Conservation (phyloP, 2,329 filamentous ascomycete genomes). For the Aspergillus eucalypticola region DNA sequence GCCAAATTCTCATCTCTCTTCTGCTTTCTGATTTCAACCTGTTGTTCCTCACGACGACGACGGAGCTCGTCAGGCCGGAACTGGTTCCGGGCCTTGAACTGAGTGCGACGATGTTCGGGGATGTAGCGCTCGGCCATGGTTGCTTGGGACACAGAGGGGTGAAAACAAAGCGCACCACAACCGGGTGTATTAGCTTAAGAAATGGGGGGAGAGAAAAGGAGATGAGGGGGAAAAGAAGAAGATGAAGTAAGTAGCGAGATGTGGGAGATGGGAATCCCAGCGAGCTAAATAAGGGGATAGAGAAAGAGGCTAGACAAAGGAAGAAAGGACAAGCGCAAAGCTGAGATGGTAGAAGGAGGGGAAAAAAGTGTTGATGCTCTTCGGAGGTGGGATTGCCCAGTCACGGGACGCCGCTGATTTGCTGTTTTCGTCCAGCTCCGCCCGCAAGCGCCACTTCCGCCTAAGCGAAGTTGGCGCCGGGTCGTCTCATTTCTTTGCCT, state of each 20-base stretch:
- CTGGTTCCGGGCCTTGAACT: slow-evolving; percentile 99
- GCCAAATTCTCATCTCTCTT: slow-evolving; percentile 99
- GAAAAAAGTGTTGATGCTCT: slow-evolving; percentile 24
- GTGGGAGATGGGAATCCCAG: slow-evolving; percentile 28
- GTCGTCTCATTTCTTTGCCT: not conserved
- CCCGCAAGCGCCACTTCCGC: slow-evolving; percentile 26
- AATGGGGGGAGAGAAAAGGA: slow-evolving; percentile 15
- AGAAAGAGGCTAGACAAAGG: slow-evolving; percentile 9
- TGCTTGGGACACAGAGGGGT: slow-evolving; percentile 31
- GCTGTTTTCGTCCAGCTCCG: slow-evolving; percentile 22
- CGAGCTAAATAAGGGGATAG: slow-evolving; percentile 13
- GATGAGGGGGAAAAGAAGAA: slow-evolving; percentile 22
- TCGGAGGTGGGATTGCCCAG: slow-evolving; percentile 24
- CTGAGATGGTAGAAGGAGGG: slow-evolving; percentile 23
- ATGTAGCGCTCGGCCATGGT: slow-evolving; percentile 99
- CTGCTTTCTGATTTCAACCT: slow-evolving; percentile 97
- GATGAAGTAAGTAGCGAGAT: slow-evolving; percentile 10
- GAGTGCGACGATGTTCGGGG: slow-evolving; percentile 96
- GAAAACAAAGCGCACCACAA: slow-evolving; percentile 33
- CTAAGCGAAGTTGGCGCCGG: slow-evolving; percentile 28
- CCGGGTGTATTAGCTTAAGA: slow-evolving; percentile 16
- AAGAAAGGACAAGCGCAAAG: slow-evolving; percentile 10
- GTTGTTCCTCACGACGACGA: slow-evolving; percentile 96
- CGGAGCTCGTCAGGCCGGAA: slow-evolving; percentile 99
- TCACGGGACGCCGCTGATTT: slow-evolving; percentile 23